Evolutionary conservation across 176 grass and related monocot species (phyloP), one percentile per base, ranked within the genome.

Genomic region (Oryza australiensis): DNA sequence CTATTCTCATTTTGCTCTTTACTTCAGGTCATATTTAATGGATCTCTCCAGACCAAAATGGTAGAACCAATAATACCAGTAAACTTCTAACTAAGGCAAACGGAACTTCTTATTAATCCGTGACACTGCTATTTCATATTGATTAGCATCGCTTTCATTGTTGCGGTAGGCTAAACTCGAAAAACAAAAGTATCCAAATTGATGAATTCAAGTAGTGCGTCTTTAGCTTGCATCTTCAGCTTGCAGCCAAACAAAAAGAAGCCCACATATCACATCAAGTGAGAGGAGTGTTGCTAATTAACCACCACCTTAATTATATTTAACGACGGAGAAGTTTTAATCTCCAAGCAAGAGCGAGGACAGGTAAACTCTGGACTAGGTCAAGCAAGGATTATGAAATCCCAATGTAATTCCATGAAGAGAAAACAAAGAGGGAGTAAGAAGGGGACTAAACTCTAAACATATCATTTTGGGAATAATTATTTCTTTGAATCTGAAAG

Each of bases 221-320:
- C 65, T 72, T 81, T 53, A 26, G 5, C 26, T 64, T 53, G 51
- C 23, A 20, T 70, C 65, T 72, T 81, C 42, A 26, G 5, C 26
- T 64, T 53, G 51, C 23, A 20, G 16, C 32, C 66, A 64, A 76
- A 82, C 8, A 77, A 70, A 87, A 71, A 12, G 51, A 26, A 14
- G 8, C 15, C 7, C 12, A 3, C 1, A 46, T 9, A 46, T 35
- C 24, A 64, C 32, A 42, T 82, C 43, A 73, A 30, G 33, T 34
- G 33, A 55, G 33, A 86, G 65, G 78, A 78, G 43, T 82, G 30
- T 48, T 22, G 37, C 26, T 72, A 62, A n/a, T n/a, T n/a, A n/a
- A 77, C 46, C 43, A 77, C 27, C 22, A 68, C 59, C 82, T 76
- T 78, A 49, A 65, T 60, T 18, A 29, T 70, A 57, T 46, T 67